A percentile compares a stretch with the other conserved stretches of the same genome.
Conservation (phyloP, 2,329 filamentous ascomycete genomes). For the Curvularia sp. region DNA sequence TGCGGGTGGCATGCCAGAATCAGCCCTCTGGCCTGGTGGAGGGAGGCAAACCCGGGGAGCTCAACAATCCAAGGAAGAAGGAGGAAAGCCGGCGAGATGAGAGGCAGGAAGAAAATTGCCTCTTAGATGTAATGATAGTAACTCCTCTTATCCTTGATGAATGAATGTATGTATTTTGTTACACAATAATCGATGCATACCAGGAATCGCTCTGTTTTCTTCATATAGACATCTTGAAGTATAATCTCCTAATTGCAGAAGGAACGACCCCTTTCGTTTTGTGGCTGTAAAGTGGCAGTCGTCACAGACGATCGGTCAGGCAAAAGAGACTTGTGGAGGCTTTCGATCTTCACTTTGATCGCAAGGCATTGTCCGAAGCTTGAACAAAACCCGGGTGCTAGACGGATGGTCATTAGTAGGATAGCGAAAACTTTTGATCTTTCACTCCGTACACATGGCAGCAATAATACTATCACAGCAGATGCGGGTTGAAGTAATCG, state of each 20-base stretch:
- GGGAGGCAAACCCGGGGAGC: constrained; percentile 12
- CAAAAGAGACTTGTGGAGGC: no score
- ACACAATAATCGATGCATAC: not conserved
- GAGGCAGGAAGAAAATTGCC: constrained; percentile 18
- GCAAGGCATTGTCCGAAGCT: not conserved
- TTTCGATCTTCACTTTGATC: no score
- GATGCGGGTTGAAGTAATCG: no score
- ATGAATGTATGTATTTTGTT: not conserved
- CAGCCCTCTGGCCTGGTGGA: constrained; percentile 14
- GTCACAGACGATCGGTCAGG: no score
- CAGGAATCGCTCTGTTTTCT: not conserved
- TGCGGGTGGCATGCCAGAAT: constrained; percentile 10
- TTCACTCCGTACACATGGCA: no score
- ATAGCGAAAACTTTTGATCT: not conserved
- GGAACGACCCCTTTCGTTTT: not conserved
- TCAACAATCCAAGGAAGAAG: constrained; percentile 13
- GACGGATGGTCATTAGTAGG: not conserved
- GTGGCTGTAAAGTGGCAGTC: no score
- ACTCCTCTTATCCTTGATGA: not conserved
- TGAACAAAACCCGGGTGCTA: not conserved
- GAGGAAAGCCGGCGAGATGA: constrained; percentile 22
- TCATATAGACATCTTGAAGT: not conserved
- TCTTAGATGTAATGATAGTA: not conserved
- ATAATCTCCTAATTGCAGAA: not conserved
- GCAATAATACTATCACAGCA: no score